phyloP scores from a whole-genome alignment of 2,329 filamentous ascomycete genomes.

The Exophiala aquamarina region DNA sequence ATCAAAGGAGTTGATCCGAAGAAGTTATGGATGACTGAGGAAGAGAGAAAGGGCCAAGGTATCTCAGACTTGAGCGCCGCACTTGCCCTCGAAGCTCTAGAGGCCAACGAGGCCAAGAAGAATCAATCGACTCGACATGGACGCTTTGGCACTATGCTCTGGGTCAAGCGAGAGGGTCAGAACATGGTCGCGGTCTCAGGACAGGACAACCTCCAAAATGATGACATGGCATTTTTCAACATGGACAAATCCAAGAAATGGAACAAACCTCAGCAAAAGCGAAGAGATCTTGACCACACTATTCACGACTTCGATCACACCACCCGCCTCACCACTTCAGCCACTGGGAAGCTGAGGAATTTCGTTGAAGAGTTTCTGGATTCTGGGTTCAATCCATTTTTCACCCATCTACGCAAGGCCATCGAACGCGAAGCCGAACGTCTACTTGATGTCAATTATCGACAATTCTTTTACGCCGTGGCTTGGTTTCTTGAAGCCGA shows the following conservation, averaged over 20 bases:
- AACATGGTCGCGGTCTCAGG: slow-evolving; percentile 86
- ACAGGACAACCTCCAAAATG: slow-evolving; percentile 76
- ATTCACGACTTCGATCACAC: slow-evolving; percentile 74
- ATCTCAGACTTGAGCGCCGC: slow-evolving; percentile 71
- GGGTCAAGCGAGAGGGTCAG: slow-evolving; percentile 83
- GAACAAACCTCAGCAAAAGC: slow-evolving; percentile 70
- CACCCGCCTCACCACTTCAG: slow-evolving; percentile 67
- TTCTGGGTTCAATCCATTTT: slow-evolving; percentile 90
- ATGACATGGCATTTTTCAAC: slow-evolving; percentile 72
- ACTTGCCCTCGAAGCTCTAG: slow-evolving; percentile 79
- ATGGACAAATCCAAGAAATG: slow-evolving; percentile 91
- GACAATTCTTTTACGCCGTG: slow-evolving; percentile 89
- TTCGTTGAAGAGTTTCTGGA: slow-evolving; percentile 96
- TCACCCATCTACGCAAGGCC: slow-evolving; percentile 80
- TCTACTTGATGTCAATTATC: slow-evolving; percentile 71
- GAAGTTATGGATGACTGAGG: slow-evolving; percentile 81
- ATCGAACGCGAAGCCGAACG: slow-evolving; percentile 87
- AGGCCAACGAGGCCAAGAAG: slow-evolving; percentile 74
- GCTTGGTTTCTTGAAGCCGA: slow-evolving; percentile 93
- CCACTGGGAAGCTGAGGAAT: slow-evolving; percentile 71
- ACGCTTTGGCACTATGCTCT: slow-evolving; percentile 95
- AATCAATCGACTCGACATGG: slow-evolving; percentile 85
- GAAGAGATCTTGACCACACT: slow-evolving; percentile 60
- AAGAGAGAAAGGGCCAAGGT: slow-evolving; percentile 67
- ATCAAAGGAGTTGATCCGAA: slow-evolving; percentile 84